These are phyloP conservation scores for Salisapilia sapeloensis DNA, from an alignment of 352 stramenopile species.

Conservation along the genomic window DNA sequence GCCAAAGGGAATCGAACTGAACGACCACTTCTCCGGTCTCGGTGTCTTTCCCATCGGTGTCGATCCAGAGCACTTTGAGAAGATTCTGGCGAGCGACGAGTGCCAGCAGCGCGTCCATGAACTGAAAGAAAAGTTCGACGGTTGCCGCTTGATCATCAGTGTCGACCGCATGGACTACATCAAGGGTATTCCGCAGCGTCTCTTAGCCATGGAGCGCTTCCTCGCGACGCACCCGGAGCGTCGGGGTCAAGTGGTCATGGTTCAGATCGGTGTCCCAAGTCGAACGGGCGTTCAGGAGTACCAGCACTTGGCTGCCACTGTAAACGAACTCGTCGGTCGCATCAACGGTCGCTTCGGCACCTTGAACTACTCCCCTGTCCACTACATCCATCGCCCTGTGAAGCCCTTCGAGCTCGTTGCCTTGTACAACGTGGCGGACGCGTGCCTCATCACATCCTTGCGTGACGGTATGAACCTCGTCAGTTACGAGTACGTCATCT, in stretches of 20 bases:
- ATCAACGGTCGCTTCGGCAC: conserved; percentile 81
- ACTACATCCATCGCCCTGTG: conserved; percentile 78
- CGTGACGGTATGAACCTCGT: conserved; percentile 85
- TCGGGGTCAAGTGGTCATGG: conserved; percentile 83
- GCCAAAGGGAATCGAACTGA: conserved; percentile 62
- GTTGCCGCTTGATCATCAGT: conserved; percentile 70
- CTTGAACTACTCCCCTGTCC: conserved; percentile 70
- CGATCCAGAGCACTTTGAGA: conserved; percentile 69
- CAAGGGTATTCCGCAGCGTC: conserved; percentile 78
- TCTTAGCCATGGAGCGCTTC: conserved; percentile 78
- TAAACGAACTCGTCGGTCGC: conserved; percentile 78
- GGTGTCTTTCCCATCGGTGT: conserved; percentile 79
- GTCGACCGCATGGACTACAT: conserved; percentile 79
- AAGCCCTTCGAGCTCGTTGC: conserved; percentile 71
- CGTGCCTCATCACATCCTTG: conserved; percentile 81
- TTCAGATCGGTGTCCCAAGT: conserved; percentile 89
- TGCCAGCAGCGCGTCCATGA: conserved; percentile 44
- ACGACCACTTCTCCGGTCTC: conserved; percentile 65
- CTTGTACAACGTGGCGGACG: conserved; percentile 81
- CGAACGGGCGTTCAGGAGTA: conserved; percentile 74
- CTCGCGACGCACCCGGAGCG: conserved; percentile 71
- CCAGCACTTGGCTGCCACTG: conserved; percentile 53
- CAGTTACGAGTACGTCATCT: conserved; percentile 81
- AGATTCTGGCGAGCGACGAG: conserved; percentile 21
- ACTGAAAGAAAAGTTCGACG: conserved; percentile 37